These are phyloP conservation scores for Gracilaria vermiculophylla DNA, from an alignment of 23 red algal genomes.

Conservation along the genomic window DNA sequence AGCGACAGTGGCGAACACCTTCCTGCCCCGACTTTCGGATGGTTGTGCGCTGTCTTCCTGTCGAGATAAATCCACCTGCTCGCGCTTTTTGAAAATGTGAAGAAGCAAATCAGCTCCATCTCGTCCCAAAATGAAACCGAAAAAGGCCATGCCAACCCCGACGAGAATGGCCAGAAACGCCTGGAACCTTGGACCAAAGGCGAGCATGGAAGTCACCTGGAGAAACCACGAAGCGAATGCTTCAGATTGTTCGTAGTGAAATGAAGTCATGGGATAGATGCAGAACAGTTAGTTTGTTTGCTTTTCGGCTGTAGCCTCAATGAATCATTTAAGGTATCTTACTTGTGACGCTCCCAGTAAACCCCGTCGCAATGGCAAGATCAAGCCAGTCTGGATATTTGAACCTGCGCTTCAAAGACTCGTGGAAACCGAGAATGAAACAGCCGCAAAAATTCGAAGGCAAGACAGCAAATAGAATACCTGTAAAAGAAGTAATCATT, in stretches of 20 bases:
- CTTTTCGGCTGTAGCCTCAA: background rate
- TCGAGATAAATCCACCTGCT: background rate
- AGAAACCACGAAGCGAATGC: conserved; percentile 55
- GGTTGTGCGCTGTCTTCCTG: background rate
- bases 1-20: background rate
- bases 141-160: conserved; percentile 11
- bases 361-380: conserved; percentile 32
- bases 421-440: conserved; percentile 28
- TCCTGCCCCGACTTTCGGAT: background rate
- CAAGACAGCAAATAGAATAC: conserved; percentile 25
- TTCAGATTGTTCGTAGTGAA: background rate
- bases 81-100: background rate
- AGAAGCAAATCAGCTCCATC: background rate
- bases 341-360: conserved; percentile 45
- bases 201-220: conserved; percentile 19
- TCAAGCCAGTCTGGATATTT: background rate
- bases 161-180: conserved; percentile 17
- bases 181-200: background rate
- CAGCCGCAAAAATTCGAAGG: conserved; percentile 36
- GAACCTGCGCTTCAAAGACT: background rate
- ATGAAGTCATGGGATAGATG: background rate
- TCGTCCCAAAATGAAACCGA: conserved; percentile 8
- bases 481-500: background rate
- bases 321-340: background rate
- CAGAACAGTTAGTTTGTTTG: background rate